phyloP scores from a whole-genome alignment of 2,329 filamentous ascomycete species.

The Sarocladiaceae sp. region DNA sequence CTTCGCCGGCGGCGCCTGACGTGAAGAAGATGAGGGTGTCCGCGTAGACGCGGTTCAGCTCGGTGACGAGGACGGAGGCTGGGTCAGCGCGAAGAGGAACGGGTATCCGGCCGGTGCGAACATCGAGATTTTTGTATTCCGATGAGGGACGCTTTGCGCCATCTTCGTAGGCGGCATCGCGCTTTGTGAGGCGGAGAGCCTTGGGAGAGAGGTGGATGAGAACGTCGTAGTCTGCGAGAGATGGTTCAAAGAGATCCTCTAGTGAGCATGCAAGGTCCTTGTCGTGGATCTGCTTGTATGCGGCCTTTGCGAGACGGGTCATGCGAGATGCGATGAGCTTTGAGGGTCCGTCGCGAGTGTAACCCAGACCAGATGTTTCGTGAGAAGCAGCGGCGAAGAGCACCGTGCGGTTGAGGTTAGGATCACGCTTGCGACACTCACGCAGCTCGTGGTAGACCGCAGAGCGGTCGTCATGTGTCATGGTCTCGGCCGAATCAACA shows the following conservation, averaged over 20 bases:
- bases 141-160: conserved; percentile 30
- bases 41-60: conserved; percentile 50
- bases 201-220: conserved; percentile 64
- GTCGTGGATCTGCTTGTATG: conserved; percentile 53
- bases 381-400: conserved; percentile 76
- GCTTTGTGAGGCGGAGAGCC: conserved; percentile 35
- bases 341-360: conserved; percentile 65
- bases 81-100: conserved; percentile 35
- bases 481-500: conserved; percentile 60
- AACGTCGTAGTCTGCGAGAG: conserved; percentile 76
- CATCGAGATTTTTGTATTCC: conserved; percentile 65
- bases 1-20: conserved; percentile 6
- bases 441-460: conserved; percentile 66
- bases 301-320: conserved; percentile 73
- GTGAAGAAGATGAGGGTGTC: conserved; percentile 8
- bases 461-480: conserved; percentile 55
- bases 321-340: conserved; percentile 81
- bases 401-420: conserved; percentile 75
- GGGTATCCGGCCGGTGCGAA: conserved; percentile 31
- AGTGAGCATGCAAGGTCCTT: conserved; percentile 45
- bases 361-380: conserved; percentile 72
- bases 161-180: conserved; percentile 29
- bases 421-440: conserved; percentile 82
- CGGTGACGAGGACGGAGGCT: conserved; percentile 55
- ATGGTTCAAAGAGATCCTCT: conserved; percentile 60